Evolutionary conservation across 2,329 filamentous ascomycete genomes (phyloP).

Genomic region (Fusarium compactum): DNA sequence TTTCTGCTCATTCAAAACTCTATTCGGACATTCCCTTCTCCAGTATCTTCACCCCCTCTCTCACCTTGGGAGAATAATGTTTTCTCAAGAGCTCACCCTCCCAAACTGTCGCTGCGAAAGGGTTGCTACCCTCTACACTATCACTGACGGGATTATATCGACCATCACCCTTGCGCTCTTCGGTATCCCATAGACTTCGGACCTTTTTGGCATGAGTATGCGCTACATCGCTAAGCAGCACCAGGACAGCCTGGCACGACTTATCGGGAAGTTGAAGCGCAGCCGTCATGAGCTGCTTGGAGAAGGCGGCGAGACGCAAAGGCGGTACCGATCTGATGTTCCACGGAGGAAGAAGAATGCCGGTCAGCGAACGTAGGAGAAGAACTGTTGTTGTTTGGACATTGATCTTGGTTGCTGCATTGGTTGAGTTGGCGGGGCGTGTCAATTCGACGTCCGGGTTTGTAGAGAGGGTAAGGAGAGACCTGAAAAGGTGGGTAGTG

Average conservation of each 20-base stretch:
- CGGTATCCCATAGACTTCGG: conserved; percentile 89
- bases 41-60: conserved; percentile 77
- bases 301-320: conserved; percentile 87
- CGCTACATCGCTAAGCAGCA: conserved; percentile 80
- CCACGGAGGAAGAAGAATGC: conserved; percentile 81
- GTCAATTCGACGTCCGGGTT: conserved; percentile 90
- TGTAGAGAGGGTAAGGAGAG: conserved; percentile 80
- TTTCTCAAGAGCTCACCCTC: conserved; percentile 87
- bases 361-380: conserved; percentile 86
- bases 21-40: conserved; percentile 71
- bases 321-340: conserved; percentile 82
- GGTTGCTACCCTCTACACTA: conserved; percentile 87
- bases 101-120: conserved; percentile 91
- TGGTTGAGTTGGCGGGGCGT: conserved; percentile 54
- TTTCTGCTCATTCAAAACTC: conserved; percentile 12
- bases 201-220: conserved; percentile 87
- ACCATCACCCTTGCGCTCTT: conserved; percentile 92
- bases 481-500: conserved; percentile 91
- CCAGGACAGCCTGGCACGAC: conserved; percentile 82
- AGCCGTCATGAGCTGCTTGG: conserved; percentile 87
- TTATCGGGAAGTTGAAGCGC: conserved; percentile 92
- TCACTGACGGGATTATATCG: conserved; percentile 79
- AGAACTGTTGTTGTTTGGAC: conserved; percentile 95
- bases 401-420: conserved; percentile 78
- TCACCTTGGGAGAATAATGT: conserved; percentile 89